phyloP scores from a whole-genome alignment of 2,329 filamentous ascomycete species.

The Cordyceps tenuipes region DNA sequence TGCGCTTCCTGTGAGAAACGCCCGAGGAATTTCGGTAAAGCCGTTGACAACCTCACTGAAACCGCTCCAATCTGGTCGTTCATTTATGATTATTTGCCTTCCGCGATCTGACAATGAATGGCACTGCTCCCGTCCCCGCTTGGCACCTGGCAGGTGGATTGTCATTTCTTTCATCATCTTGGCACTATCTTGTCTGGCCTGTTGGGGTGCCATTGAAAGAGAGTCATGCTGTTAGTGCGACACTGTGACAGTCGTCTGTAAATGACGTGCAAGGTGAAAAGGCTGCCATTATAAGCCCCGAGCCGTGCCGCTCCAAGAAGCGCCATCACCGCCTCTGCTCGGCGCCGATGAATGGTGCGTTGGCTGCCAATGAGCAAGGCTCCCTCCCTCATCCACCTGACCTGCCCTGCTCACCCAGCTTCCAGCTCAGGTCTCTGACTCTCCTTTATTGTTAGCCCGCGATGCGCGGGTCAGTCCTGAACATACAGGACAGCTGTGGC shows the following conservation, averaged over 20 bases:
- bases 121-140: not conserved
- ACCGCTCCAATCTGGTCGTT: not conserved
- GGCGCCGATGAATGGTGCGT: too few relatives aligned
- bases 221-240: not conserved
- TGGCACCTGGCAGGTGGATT: not conserved
- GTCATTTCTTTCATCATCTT: slow-evolving; percentile 4
- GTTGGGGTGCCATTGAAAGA: not conserved
- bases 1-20: not conserved
- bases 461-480: not conserved
- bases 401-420: not conserved
- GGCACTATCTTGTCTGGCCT: not conserved
- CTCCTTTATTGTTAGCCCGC: not conserved
- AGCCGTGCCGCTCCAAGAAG: not conserved
- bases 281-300: too few relatives aligned
- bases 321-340: not conserved
- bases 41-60: not conserved
- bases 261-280: not conserved
- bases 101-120: not conserved
- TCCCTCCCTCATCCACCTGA: not conserved
- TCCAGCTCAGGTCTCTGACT: not conserved
- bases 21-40: slow-evolving; percentile 9
- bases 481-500: not conserved
- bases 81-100: not conserved
- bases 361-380: not conserved
- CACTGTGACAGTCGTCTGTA: not conserved